Base-by-base conservation (phyloP, 495 filamentous ascomycete species). In the Penicillium silybi region DNA sequence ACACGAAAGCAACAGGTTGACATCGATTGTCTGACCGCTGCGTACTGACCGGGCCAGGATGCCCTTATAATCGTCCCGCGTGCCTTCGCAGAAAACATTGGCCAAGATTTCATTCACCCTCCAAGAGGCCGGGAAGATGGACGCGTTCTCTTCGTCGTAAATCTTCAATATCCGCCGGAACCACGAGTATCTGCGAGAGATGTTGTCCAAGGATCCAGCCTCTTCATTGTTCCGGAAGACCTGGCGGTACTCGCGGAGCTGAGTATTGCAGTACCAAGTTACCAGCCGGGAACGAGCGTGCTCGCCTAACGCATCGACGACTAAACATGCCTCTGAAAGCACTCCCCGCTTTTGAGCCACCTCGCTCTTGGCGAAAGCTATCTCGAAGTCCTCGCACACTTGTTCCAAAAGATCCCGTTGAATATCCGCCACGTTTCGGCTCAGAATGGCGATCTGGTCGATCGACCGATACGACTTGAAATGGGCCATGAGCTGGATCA, bases 391-490 rank as follows among this genome's bases (percentile, higher is more conserved):
- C 71, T 97, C 93, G 68, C 93, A 98, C 18, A 97, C 85, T 67
- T 98, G 95, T 73, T 98, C 93, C 51, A 96, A 75, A 26, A 98
- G 74, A 68, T 97, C 93, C 37, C 92, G 78, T 70, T 97, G 95
- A 47, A 98, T 79, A 56, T 98, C 93, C 19, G 90, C 88, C 32
- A 98, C 93, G 62, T 95, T 96, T 39, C 89, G 83, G 61, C 89
- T 92, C 29, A 98, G 81, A 3, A 90, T 88, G 16, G 93, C 93
- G 57, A 99, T 97, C 75, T 99, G 93, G 65, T 97, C 92, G 38
- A 99, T 97, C 50, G 89, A 95, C 50, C 95, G 81, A 66, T 97
- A 97, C 63, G 89, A 93, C 68, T 96, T 95, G 81, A 99, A 99
- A 73, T 99, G 90, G 50, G 88, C 87, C 90, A 97, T 96, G 26